A percentile compares a stretch with the other conserved stretches of the same genome.
These are phyloP conservation scores for Clavispora carvajalis DNA, from an alignment of 805 yeast genomes.

Conservation along the genomic window DNA sequence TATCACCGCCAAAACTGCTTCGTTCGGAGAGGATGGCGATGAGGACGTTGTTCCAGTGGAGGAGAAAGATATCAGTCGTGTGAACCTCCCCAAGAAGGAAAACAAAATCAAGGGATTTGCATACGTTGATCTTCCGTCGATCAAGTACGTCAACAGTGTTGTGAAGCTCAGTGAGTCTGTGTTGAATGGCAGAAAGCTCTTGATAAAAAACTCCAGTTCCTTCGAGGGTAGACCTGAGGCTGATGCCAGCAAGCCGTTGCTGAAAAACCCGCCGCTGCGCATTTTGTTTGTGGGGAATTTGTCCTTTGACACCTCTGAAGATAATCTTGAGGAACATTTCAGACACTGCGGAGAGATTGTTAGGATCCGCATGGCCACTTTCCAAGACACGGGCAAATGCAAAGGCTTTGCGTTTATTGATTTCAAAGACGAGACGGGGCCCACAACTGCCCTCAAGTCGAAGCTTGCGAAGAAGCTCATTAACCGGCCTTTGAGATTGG, in stretches of 20 bases:
- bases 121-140: constrained; percentile 71
- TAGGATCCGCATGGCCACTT: constrained; percentile 93
- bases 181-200: constrained; percentile 77
- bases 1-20: constrained; percentile 53
- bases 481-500: constrained; percentile 76
- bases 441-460: constrained; percentile 77
- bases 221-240: constrained; percentile 82
- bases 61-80: constrained; percentile 61
- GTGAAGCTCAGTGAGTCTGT: constrained; percentile 64
- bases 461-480: constrained; percentile 60
- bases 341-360: constrained; percentile 86
- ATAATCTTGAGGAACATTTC: constrained; percentile 71
- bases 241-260: constrained; percentile 37
- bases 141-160: constrained; percentile 55
- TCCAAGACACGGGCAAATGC: constrained; percentile 92
- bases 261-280: constrained; percentile 83
- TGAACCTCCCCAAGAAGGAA: constrained; percentile 74
- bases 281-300: constrained; percentile 90
- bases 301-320: constrained; percentile 86
- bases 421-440: constrained; percentile 73
- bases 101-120: constrained; percentile 82
- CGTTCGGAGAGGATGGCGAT: constrained; percentile 21
- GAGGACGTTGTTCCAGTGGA: constrained; percentile 31
- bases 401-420: constrained; percentile 95
- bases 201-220: constrained; percentile 75